A percentile compares a stretch with the other conserved stretches of the same genome.
Conservation (phyloP, 495 filamentous ascomycete species). For the Talaromyces liani region DNA sequence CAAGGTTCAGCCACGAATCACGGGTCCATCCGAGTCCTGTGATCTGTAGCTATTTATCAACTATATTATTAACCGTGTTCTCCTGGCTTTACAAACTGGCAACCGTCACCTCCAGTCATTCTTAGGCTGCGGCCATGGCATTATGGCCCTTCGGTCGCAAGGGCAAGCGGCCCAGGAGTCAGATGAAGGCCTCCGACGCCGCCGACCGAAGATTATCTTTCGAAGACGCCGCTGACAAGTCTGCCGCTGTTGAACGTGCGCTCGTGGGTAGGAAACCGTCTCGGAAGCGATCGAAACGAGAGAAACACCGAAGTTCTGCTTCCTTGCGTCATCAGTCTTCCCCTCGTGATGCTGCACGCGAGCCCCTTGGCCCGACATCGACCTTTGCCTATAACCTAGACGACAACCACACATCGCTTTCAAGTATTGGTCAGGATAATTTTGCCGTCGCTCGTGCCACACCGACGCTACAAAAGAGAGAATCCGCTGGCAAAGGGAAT, state of each 20-base stretch:
- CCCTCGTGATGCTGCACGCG: slow-evolving; percentile 4
- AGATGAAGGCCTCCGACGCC: slow-evolving; percentile 30
- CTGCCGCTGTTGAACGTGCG: slow-evolving; percentile 11
- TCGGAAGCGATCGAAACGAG: slow-evolving; percentile 34
- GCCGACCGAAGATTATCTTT: slow-evolving; percentile 21
- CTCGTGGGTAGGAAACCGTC: slow-evolving; percentile 32
- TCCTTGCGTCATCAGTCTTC: slow-evolving; percentile 13
- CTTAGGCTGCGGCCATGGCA: slow-evolving; percentile 45
- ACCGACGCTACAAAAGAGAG: slow-evolving; percentile 59
- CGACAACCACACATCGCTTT: slow-evolving; percentile 30
- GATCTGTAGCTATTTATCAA: not conserved
- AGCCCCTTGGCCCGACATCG: slow-evolving; percentile 26
- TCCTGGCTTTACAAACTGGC: not conserved
- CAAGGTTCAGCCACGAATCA: not conserved
- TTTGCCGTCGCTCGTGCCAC: slow-evolving; percentile 37
- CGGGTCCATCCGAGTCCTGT: not conserved
- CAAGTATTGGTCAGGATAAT: slow-evolving; percentile 37
- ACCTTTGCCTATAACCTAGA: slow-evolving; percentile 37
- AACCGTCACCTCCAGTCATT: not conserved
- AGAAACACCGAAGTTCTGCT: slow-evolving; percentile 18
- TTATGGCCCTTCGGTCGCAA: slow-evolving; percentile 75
- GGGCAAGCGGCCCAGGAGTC: slow-evolving; percentile 43
- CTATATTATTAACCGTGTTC: not conserved
- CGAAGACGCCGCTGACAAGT: slow-evolving; percentile 10
- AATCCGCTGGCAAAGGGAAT: slow-evolving; percentile 33